These are phyloP conservation scores for Camellia granthamiana DNA, from an alignment of 148 eudicot species.

Conservation along the genomic window DNA sequence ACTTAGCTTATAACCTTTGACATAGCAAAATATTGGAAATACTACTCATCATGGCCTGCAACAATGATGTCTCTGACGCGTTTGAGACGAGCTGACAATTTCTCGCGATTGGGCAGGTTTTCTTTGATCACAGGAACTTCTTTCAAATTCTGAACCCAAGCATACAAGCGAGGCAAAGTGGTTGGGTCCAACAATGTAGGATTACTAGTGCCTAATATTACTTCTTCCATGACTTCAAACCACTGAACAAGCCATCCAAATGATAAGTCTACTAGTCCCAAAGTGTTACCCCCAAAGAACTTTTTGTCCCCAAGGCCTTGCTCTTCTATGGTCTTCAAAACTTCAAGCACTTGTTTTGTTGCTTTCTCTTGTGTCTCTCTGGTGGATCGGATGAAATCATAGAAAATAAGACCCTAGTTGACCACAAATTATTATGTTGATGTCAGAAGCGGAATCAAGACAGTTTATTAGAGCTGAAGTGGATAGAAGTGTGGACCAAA, in stretches of 20 bases:
- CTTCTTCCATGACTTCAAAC: neutral
- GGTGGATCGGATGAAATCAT: neutral
- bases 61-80: neutral
- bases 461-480: too few species aligned
- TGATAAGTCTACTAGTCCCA: neutral
- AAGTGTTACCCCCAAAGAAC: neutral
- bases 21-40: too few species aligned
- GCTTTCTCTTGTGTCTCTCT: neutral
- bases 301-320: neutral
- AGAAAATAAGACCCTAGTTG: neutral
- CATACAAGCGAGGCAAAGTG: neutral
- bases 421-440: neutral
- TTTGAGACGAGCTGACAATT: neutral
- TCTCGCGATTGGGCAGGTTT: neutral
- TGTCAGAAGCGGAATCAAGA: too few species aligned
- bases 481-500: too few species aligned
- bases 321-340: neutral
- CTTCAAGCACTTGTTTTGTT: neutral
- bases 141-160: neutral
- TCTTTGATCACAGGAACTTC: neutral
- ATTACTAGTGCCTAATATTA: neutral
- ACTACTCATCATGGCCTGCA: neutral
- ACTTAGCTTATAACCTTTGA: too few species aligned
- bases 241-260: neutral
- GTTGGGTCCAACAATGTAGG: neutral